These are phyloP conservation scores for Vaucheria bursata DNA, from an alignment of 352 stramenopile genomes.

Conservation along the genomic window DNA sequence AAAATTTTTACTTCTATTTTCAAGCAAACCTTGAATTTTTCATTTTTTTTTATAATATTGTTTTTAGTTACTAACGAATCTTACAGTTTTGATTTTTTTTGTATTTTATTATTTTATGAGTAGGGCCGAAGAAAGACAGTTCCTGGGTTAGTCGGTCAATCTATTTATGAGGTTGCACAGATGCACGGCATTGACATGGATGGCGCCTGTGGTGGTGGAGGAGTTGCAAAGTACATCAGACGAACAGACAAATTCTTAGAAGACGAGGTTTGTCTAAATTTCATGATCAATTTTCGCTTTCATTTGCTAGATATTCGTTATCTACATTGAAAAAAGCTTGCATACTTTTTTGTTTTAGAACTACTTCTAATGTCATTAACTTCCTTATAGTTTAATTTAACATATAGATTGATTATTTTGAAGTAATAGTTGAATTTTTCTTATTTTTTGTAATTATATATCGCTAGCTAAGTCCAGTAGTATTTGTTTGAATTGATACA, in stretches of 20 bases:
- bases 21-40: too few relatives aligned
- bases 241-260: conserved; percentile 15
- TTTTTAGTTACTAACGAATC: too few relatives aligned
- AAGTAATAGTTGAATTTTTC: too few relatives aligned
- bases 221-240: background rate
- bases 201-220: conserved; percentile 20
- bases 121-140: conserved; percentile 36
- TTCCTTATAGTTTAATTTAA: background rate
- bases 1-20: too few relatives aligned
- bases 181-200: conserved; percentile 31
- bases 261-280: background rate
- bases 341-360: background rate
- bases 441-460: too few relatives aligned
- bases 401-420: too few relatives aligned
- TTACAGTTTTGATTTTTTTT: too few relatives aligned
- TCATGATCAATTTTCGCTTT: background rate
- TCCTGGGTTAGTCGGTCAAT: conserved; percentile 30
- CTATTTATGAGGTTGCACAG: conserved; percentile 33
- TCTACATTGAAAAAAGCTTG: background rate
- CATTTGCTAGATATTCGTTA: background rate
- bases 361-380: background rate
- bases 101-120: too few relatives aligned
- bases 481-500: too few relatives aligned
- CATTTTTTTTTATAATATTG: too few relatives aligned
- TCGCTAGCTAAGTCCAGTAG: too few relatives aligned